phyloP scores from a whole-genome alignment of 108 stramenopile species.

The Skeletonema grethae region DNA sequence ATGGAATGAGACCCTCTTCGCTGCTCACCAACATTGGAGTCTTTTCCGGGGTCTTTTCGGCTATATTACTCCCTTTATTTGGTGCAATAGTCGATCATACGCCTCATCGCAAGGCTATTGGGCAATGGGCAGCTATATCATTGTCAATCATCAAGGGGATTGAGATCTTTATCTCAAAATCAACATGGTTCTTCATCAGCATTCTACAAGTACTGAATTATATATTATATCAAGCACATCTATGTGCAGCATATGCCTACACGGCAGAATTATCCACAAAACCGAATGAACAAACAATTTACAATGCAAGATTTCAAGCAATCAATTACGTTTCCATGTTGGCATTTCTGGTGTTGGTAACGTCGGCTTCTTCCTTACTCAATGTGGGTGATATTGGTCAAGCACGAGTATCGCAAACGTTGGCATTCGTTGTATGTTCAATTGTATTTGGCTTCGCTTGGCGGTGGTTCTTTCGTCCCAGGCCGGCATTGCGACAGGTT shows the following conservation, averaged over 20 bases:
- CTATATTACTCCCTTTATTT: constrained; percentile 17
- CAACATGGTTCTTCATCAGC: constrained; percentile 28
- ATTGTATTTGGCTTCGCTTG: constrained; percentile 26
- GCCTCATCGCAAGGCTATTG: constrained; percentile 17
- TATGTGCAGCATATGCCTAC: constrained; percentile 32
- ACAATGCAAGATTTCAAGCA: constrained; percentile 33
- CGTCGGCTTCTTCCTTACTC: constrained; percentile 10
- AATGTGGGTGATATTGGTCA: constrained; percentile 13
- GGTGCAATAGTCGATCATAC: constrained; percentile 42
- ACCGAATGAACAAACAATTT: constrained; percentile 19
- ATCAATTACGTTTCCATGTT: constrained; percentile 35
- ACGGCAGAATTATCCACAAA: constrained; percentile 30
- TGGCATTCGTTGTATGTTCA: constrained; percentile 19
- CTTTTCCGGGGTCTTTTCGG: constrained; percentile 22
- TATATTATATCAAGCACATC: constrained; percentile 23
- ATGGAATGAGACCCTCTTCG: constrained; percentile 40
- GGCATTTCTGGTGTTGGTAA: constrained; percentile 30
- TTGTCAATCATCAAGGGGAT: constrained; percentile 27
- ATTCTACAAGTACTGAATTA: constrained; percentile 33
- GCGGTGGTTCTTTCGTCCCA: constrained; percentile 22
- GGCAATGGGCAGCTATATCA: constrained; percentile 15
- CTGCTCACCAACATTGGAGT: constrained; percentile 27
- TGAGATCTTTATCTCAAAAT: constrained; percentile 13
- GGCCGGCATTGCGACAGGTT: constrained; percentile 30
- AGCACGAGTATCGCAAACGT: constrained; percentile 32